These are phyloP conservation scores for Hanseniaspora lindneri DNA, from an alignment of 805 yeast genomes.

Conservation along the genomic window DNA sequence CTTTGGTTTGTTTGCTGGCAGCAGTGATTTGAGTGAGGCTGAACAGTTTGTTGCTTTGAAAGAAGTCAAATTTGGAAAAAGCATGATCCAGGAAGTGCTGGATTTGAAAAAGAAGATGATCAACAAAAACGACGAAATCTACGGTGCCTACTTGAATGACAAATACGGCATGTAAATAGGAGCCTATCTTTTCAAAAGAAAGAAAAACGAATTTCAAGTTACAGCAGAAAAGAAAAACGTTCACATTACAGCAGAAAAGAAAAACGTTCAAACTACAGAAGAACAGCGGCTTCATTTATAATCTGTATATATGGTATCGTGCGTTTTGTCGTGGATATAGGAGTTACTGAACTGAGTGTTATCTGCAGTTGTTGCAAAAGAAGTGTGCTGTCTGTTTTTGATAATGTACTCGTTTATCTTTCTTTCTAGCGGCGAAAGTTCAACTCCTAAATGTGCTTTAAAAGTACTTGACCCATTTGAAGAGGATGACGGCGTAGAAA, in stretches of 20 bases:
- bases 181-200: background rate
- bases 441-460: background rate
- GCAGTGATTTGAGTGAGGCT: constrained; percentile 3
- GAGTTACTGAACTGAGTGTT: constrained; percentile 7
- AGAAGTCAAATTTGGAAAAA: constrained; percentile 11
- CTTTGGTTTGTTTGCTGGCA: constrained; percentile 3
- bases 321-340: background rate
- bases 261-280: too few relatives aligned
- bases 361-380: constrained; percentile 4
- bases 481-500: background rate
- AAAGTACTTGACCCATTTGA: background rate
- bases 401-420: constrained; percentile 5
- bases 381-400: constrained; percentile 5
- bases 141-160: constrained; percentile 8
- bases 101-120: constrained; percentile 11
- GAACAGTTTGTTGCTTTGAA: constrained; percentile 13
- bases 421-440: background rate
- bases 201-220: too few relatives aligned
- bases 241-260: too few relatives aligned
- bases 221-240: too few relatives aligned
- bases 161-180: constrained; percentile 10
- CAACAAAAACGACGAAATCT: constrained; percentile 9
- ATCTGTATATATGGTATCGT: background rate
- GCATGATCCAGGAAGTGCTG: constrained; percentile 9
- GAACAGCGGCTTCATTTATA: background rate